Base-by-base conservation (phyloP, 768 basidiomycete genomes). In the Boletus vermiculosoides region DNA sequence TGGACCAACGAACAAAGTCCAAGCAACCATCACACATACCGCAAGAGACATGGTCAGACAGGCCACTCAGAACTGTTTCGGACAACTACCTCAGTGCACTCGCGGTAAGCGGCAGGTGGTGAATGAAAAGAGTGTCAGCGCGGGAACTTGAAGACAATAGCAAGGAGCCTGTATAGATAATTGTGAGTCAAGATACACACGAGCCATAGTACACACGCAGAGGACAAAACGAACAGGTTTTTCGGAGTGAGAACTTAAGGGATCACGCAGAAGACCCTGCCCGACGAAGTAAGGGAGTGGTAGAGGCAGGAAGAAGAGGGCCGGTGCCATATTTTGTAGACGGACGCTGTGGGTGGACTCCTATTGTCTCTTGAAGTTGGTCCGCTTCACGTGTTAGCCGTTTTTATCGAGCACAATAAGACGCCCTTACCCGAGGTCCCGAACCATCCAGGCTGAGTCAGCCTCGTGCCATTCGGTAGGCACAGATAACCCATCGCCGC, bases 391-490 rank as follows among this genome's bases (percentile, higher is more conserved):
- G 50, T 56, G 58, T 53, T 61, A n/a, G 54, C 59, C 36, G 46
- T 57, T 72, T 68, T 64, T 59, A 42, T 58, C 60, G 15, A 34
- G 50, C 57, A 72, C 69, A 70, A 70, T 72, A 72, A 64, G 58
- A 54, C 28, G 28, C 13, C 11, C 0, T 34, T 59, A 59, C 18
- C 57, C 56, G 49, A 66, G 37, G 23, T 10, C 3, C 1, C 36
- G 15, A 10, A 81, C 81, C 10, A 31, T 11, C 31, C 31, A 3
- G 10, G 2, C 31, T 31, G 31, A 31, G n/a, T n/a, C n/a, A 30
- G 28, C 28, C 31, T 31, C 30, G 30, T 31, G 30, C 10, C 30
- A 31, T 31, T 31, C 30, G 30, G 10, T 31, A 31, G 31, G 31
- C 31, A 31, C 31, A 10, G 28, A 28, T 6, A 28, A 28, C 28